Evolutionary conservation across 2,329 filamentous ascomycete species (phyloP), one percentile per base, ranked within the genome.

Genomic region (Dothistroma pini): DNA sequence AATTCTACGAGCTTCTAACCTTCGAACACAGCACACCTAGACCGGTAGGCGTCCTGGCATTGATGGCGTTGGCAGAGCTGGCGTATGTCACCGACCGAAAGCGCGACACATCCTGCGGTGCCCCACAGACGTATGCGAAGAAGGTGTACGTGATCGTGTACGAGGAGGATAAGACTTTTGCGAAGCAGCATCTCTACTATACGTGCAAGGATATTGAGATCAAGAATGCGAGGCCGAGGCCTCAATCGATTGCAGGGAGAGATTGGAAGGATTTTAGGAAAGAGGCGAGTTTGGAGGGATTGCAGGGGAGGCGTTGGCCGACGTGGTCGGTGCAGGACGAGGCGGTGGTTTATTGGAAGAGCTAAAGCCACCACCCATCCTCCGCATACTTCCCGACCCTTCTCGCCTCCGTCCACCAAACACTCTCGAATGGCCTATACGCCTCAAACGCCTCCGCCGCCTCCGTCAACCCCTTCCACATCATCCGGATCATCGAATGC

Each of bases 51-150:
- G 47, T 52, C 2, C 34, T 60, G 31, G 52, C 53, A 12, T 34
- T 60, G 31, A 60, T 60, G 52, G 53, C 29, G 12, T n/a, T 56
- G 19, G 52, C 58, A 31, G 58, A 60, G 47, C 35, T 56, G 2
- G 31, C 44, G 2, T 53, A 50, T 25, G 32, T 47, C 21, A 44
- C 12, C n/a, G 14, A 31, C 4, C 19, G 21, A 10, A 56, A 52
- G 34, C 14, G 4, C 6, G 25, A 31, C 14, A 38, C 34, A 1
- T 16, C 32, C 9, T 56, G 52, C n/a, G 19, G 19, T 19, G 29
- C 53, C 4, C 44, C 56, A 4, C 56, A 56, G 21, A 44, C 22
- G 1, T 56, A 47, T 14, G 58, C 58, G 47, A 56, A 60, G 53
- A 52, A 56, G 32, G 8, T 60, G 29, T 60, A 60, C 21, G 44